A percentile compares a stretch with the other conserved stretches of the same genome.
Evolutionary conservation across 257 asterid genomes (phyloP).

Genomic region (Salvia hispanica): DNA sequence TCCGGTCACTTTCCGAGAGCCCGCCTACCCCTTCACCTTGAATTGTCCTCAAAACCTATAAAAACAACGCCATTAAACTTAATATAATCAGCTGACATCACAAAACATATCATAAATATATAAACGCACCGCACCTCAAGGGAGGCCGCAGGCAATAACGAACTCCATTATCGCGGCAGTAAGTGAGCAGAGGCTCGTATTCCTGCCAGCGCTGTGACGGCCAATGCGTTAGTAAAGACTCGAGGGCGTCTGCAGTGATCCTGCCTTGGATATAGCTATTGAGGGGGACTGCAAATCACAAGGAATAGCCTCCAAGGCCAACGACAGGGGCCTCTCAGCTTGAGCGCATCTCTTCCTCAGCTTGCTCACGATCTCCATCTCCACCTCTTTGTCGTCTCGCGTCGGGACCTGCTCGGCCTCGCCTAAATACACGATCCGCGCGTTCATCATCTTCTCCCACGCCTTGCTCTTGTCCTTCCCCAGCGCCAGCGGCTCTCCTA

Average conservation of each 20-base stretch:
- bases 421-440: slow-evolving; percentile 77
- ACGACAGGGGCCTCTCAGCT: slow-evolving; percentile 50
- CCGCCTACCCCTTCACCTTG: slow-evolving; percentile 88
- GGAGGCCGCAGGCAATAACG: slow-evolving; percentile 84
- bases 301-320: slow-evolving; percentile 85
- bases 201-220: slow-evolving; percentile 85
- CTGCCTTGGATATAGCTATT: slow-evolving; percentile 62
- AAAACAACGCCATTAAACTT: no score
- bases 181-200: slow-evolving; percentile 72
- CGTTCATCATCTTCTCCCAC: slow-evolving; percentile 84
- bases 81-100: no score
- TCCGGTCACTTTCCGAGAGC: slow-evolving; percentile 68
- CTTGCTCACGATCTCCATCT: slow-evolving; percentile 70
- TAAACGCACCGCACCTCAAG: slow-evolving; percentile 62
- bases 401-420: slow-evolving; percentile 90
- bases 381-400: slow-evolving; percentile 73
- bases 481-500: slow-evolving; percentile 71
- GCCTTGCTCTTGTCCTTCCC: slow-evolving; percentile 65
- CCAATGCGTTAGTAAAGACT: slow-evolving; percentile 71
- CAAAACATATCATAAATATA: background rate
- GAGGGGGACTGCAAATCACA: slow-evolving; percentile 67
- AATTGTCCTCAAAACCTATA: slow-evolving; percentile 77
- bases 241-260: slow-evolving; percentile 64
- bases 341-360: slow-evolving; percentile 61
- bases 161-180: slow-evolving; percentile 75